phyloP scores from a whole-genome alignment of 2,329 filamentous ascomycete genomes.

The Neocucurbitaria cava region DNA sequence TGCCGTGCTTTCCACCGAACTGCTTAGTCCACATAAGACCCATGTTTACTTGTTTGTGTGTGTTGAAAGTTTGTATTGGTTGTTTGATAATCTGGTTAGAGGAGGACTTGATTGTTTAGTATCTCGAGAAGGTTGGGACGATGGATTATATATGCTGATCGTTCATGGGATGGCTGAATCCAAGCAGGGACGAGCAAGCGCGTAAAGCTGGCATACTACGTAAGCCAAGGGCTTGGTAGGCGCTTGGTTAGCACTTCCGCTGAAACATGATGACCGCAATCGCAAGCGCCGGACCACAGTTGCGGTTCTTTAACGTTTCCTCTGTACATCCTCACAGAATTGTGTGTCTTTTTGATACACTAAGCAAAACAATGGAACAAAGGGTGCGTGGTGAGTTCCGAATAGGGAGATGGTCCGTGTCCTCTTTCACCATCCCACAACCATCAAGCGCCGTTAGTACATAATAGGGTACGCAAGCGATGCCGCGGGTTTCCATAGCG shows the following conservation, averaged over 20 bases:
- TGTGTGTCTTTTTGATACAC: background rate
- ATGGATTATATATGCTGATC: conserved; percentile 20
- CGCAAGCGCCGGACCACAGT: background rate
- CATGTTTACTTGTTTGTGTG: conserved; percentile 42
- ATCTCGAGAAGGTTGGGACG: background rate
- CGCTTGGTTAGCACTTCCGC: background rate
- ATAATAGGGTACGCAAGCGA: too few relatives aligned
- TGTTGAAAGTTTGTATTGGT: conserved; percentile 6
- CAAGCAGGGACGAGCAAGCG: conserved; percentile 23
- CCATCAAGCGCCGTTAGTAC: too few relatives aligned
- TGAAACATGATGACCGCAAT: background rate
- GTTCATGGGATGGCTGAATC: conserved; percentile 13
- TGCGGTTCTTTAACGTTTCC: background rate
- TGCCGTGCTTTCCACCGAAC: conserved; percentile 52
- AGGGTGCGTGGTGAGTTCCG: too few relatives aligned
- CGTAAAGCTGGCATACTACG: conserved; percentile 7
- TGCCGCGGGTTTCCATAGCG: too few relatives aligned
- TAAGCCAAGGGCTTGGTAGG: conserved; percentile 14
- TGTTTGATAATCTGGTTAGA: background rate
- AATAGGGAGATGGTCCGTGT: too few relatives aligned
- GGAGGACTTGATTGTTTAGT: conserved; percentile 8
- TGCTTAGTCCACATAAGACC: conserved; percentile 57
- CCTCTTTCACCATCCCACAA: too few relatives aligned
- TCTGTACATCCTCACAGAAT: background rate
- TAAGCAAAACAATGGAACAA: background rate